Evolutionary conservation across 1,284 basidiomycete genomes (phyloP), one percentile per base, ranked within the genome.

Genomic region (Polyporus tsugae): DNA sequence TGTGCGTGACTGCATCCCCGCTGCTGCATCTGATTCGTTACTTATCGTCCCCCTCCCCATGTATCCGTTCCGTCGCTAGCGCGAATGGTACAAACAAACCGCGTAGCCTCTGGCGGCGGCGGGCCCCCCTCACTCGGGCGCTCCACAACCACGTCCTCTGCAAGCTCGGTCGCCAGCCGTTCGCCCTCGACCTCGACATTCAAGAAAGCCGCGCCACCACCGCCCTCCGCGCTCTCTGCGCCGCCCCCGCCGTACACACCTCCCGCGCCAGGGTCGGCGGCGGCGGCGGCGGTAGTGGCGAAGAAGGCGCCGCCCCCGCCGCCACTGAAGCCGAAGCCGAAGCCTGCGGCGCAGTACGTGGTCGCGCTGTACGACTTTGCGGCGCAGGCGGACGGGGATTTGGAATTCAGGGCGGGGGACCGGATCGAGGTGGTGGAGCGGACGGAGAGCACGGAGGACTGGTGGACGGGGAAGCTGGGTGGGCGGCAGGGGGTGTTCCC

Each of bases 301-400:
- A 84, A 86, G 63, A 98, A 96, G 80, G 88, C 92, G 66, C 89
- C 93, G 2, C 67, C 63, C 5, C 67, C 67, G 29, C 67, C 67
- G 22, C 58, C 67, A n/a, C 53, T 68, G 35, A 68, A 68, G 33
- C 58, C 52, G 13, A 33, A 33, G 52, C 57, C 63, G 15, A 33
- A 38, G 67, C 52, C 85, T 6, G 86, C 85, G 60, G 82, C 84
- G 58, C 87, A 91, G 77, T 96, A 95, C 76, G 97, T 97, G 41
- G 92, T 95, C 4, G 97, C 98, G 35, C 80, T 99, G 76, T 99
- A 98, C 78, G 97, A 99, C 80, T 99, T 98, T 78, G 87, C 87
- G 41, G 96, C 97, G 58, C 80, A 97, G 90, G 94, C 96, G 38
- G 95, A 95, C 0, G 98, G 98, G 0, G 97, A 99, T 80, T 83